Evolutionary conservation across 2,329 filamentous ascomycete genomes (phyloP).

Genomic region (Sphaerulina populicola): DNA sequence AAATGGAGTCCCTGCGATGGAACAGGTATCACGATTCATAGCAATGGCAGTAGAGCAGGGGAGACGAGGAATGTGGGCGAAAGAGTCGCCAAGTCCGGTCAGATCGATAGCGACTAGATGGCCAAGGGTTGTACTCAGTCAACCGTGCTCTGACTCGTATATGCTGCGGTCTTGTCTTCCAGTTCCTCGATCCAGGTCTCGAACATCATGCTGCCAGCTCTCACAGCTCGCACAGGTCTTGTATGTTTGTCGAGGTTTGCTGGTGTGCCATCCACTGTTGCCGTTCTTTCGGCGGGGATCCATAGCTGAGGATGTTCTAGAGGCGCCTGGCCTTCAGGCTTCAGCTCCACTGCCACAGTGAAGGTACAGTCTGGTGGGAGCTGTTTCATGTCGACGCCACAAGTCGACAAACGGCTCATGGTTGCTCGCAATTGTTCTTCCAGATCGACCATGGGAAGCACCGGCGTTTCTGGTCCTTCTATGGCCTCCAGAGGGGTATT

Average conservation of each 20-base stretch:
- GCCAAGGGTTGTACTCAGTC: background rate
- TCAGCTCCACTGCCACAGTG: conserved; percentile 66
- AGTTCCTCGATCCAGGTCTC: conserved; percentile 62
- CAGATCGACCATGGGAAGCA: conserved; percentile 45
- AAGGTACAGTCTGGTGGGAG: conserved; percentile 62
- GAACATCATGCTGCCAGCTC: conserved; percentile 57
- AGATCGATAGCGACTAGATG: too few species aligned
- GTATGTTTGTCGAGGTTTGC: conserved; percentile 39
- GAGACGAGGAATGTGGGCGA: too few species aligned
- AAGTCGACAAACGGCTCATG: conserved; percentile 54
- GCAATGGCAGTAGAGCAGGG: too few species aligned
- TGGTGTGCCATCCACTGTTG: conserved; percentile 10
- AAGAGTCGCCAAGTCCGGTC: too few species aligned
- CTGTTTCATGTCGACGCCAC: conserved; percentile 48
- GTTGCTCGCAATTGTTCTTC: conserved; percentile 65
- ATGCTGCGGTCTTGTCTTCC: conserved; percentile 1
- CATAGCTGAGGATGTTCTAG: conserved; percentile 48
- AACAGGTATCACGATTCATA: too few species aligned
- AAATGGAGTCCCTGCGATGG: too few species aligned
- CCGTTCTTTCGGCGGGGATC: conserved; percentile 45
- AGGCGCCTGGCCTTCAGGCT: conserved; percentile 48
- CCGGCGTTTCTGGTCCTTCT: conserved; percentile 20
- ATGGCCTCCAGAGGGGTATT: conserved; percentile 45
- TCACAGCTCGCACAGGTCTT: conserved; percentile 54
- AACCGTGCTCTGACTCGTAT: conserved; percentile 8